Evolutionary conservation across 176 grass and related monocot genomes (phyloP).

Genomic region (Elymus sibiricus): DNA sequence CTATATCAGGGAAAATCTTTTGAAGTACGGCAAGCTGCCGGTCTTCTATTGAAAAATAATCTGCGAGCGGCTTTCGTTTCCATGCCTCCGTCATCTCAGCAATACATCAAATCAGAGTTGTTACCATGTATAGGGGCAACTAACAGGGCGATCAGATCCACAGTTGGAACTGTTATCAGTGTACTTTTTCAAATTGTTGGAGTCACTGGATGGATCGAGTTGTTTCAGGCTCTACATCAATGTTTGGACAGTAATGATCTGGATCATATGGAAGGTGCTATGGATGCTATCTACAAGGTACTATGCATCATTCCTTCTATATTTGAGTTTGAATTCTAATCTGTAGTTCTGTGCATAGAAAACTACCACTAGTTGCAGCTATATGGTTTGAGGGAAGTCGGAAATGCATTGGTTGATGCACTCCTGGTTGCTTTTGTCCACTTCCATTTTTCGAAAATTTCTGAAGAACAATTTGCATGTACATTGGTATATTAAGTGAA

Average conservation of each 20-base stretch:
- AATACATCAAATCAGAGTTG: conserved; percentile 80
- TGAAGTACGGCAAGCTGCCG: conserved; percentile 95
- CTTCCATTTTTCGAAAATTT: background rate
- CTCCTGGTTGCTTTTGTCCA: background rate
- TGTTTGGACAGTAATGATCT: conserved; percentile 86
- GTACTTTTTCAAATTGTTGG: conserved; percentile 84
- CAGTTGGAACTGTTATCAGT: conserved; percentile 86
- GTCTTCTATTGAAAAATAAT: conserved; percentile 87
- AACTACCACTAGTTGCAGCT: background rate
- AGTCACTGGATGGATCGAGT: conserved; percentile 83
- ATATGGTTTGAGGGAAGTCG: background rate
- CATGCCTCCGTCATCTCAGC: conserved; percentile 56
- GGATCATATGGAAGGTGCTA: conserved; percentile 97
- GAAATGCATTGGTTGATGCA: background rate
- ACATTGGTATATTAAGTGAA: background rate
- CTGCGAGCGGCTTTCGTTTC: conserved; percentile 59
- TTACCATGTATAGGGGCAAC: conserved; percentile 79
- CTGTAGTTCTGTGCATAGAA: background rate
- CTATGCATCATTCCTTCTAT: background rate
- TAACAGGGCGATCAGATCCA: conserved; percentile 79
- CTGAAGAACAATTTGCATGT: background rate
- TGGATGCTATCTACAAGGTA: conserved; percentile 99
- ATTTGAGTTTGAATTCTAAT: background rate
- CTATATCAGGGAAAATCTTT: conserved; percentile 60
- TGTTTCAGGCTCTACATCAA: conserved; percentile 76